Base-by-base conservation (phyloP, 371 early-diverging fungal genomes). In the Zopfochytrium polystomum region DNA sequence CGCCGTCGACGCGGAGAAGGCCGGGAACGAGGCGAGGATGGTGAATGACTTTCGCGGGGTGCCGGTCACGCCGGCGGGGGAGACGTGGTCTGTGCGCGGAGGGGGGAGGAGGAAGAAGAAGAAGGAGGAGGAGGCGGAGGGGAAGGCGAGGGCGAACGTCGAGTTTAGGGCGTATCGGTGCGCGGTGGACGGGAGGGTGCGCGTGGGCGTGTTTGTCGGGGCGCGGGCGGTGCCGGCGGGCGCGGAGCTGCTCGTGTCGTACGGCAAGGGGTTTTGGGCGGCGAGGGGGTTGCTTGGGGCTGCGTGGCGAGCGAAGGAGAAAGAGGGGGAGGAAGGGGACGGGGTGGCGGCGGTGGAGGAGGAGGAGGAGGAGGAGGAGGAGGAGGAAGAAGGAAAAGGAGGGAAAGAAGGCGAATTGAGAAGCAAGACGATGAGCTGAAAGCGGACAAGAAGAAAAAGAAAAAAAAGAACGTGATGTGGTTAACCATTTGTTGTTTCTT, bases 261-360 rank as follows among this genome's bases (percentile, higher is more conserved):
- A 78, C 55, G 79, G 79, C 15, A 78, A 76, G 54, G 74, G 71
- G 7, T 78, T 66, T 42, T 78, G 79, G 79, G 26, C 22, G 4
- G 35, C 56, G 3, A 22, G 64, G 5, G 64, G 64, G 9, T 13
- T 63, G 20, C n/a, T n/a, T n/a, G n/a, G n/a, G n/a, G n/a, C n/a
- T n/a, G n/a, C n/a, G n/a, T n/a, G n/a, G n/a, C n/a, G n/a, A n/a
- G n/a, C n/a, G n/a, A n/a, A n/a, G n/a, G n/a, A n/a, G n/a, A n/a
- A n/a, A n/a, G n/a, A n/a, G n/a, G n/a, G n/a, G n/a, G n/a, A n/a
- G n/a, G n/a, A n/a, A n/a, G n/a, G n/a, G n/a, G n/a, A n/a, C n/a
- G n/a, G n/a, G n/a, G n/a, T n/a, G n/a, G n/a, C n/a, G n/a, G n/a
- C n/a, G n/a, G n/a, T n/a, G n/a, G n/a, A n/a, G n/a, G n/a, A n/a